Conservation (phyloP, 768 basidiomycete genomes). For the Boletus subparvulus region DNA sequence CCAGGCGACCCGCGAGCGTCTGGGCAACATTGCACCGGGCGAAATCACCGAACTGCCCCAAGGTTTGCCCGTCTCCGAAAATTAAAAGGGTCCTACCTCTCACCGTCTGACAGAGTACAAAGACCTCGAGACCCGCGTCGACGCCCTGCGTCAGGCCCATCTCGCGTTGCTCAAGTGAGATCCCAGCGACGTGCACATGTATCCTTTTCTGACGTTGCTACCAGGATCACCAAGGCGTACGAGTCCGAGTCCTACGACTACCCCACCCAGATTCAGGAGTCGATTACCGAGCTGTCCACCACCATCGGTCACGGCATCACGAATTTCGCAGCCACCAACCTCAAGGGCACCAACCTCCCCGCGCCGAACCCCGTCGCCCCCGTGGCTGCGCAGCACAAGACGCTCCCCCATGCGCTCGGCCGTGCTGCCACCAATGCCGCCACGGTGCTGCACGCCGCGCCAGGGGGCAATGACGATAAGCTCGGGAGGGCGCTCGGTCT, state of each 20-base stretch:
- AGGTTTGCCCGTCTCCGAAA: constrained; percentile 43
- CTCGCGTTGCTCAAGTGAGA: constrained; percentile 73
- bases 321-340: constrained; percentile 82
- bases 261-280: constrained; percentile 86
- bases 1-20: constrained; percentile 82
- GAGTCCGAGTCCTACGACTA: constrained; percentile 88
- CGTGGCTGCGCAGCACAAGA: constrained; percentile 78
- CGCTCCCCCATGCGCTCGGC: constrained; percentile 90
- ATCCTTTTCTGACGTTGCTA: background rate
- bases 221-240: constrained; percentile 84
- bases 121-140: constrained; percentile 92
- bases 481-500: constrained; percentile 75
- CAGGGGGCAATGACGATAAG: constrained; percentile 56
- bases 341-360: constrained; percentile 87
- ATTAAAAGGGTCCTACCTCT: background rate
- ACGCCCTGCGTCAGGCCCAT: constrained; percentile 83
- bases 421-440: constrained; percentile 73
- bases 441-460: constrained; percentile 42
- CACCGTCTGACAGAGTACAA: constrained; percentile 77
- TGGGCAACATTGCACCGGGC: constrained; percentile 87
- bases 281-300: constrained; percentile 67
- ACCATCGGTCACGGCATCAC: constrained; percentile 73
- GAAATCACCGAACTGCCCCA: constrained; percentile 95
- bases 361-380: constrained; percentile 58
- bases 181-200: background rate